Conservation (phyloP, 83 land plant species). For the Diphasiastrum complanatum region DNA sequence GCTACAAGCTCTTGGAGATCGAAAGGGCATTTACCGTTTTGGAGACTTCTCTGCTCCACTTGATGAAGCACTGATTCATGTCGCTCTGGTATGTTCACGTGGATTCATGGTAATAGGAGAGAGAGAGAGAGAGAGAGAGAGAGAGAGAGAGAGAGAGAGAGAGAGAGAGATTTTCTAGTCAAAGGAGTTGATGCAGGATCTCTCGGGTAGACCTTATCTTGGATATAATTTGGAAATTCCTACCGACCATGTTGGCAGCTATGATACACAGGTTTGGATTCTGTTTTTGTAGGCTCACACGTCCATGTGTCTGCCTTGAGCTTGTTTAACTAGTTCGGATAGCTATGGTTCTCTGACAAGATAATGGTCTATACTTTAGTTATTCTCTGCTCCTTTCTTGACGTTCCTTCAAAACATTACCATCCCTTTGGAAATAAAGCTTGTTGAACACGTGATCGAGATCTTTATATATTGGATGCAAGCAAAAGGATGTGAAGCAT, state of each 20-base stretch:
- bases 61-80: conserved; percentile 92
- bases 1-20: conserved; percentile 79
- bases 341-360: too few species aligned
- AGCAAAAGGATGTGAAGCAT: too few species aligned
- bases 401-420: too few species aligned
- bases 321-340: not conserved
- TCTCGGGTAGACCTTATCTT: conserved; percentile 89
- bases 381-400: too few species aligned
- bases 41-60: conserved; percentile 93
- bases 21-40: conserved; percentile 83
- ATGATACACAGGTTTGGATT: conserved; percentile 81
- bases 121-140: not conserved
- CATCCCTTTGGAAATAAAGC: too few species aligned
- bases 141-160: not conserved
- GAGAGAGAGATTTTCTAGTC: not conserved
- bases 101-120: not conserved
- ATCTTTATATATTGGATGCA: too few species aligned
- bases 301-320: not conserved
- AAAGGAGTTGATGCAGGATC: conserved; percentile 44
- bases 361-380: too few species aligned
- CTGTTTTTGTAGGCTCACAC: not conserved
- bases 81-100: conserved; percentile 53
- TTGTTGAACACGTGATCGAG: too few species aligned
- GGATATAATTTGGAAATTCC: conserved; percentile 65
- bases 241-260: conserved; percentile 88